These are phyloP conservation scores for Chytridiales sp. DNA, from an alignment of 371 early-diverging fungal species.

Conservation along the genomic window DNA sequence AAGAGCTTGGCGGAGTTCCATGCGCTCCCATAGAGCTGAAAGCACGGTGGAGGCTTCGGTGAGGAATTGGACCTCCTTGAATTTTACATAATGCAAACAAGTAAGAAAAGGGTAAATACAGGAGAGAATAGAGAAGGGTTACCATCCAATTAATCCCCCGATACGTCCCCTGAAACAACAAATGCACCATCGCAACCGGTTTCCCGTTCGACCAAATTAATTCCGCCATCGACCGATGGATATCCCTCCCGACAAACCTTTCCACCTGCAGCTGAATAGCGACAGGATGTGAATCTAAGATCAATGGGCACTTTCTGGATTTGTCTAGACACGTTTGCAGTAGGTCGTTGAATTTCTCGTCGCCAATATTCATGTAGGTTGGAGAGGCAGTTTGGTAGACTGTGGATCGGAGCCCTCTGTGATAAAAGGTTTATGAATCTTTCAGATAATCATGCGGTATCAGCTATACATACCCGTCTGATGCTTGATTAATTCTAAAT, in stretches of 20 bases:
- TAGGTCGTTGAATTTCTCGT: slow-evolving; percentile 22
- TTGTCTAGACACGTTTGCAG: slow-evolving; percentile 21
- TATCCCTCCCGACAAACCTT: slow-evolving; percentile 21
- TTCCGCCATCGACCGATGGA: slow-evolving; percentile 12
- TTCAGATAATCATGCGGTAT: not conserved
- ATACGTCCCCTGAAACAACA: slow-evolving; percentile 24
- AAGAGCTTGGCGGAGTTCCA: slow-evolving; percentile 21
- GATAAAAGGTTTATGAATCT: not conserved
- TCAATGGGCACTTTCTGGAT: not conserved
- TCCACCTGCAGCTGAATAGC: slow-evolving; percentile 25
- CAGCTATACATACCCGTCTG: slow-evolving; percentile 14
- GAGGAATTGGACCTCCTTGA: slow-evolving; percentile 20
- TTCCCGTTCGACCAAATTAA: slow-evolving; percentile 24
- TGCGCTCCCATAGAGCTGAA: slow-evolving; percentile 19
- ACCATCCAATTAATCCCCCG: not conserved
- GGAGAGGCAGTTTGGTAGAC: slow-evolving; percentile 15
- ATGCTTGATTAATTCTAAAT: slow-evolving; percentile 13
- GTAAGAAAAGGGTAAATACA: not conserved
- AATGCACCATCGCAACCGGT: slow-evolving; percentile 18
- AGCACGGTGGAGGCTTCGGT: slow-evolving; percentile 6
- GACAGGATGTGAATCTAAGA: slow-evolving; percentile 11
- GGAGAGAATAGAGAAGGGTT: not conserved
- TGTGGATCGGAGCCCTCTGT: slow-evolving; percentile 18
- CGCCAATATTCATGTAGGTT: slow-evolving; percentile 19
- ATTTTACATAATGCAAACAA: not conserved